phyloP scores from a whole-genome alignment of 768 basidiomycete genomes.

The Xerocomellus dryophilus region DNA sequence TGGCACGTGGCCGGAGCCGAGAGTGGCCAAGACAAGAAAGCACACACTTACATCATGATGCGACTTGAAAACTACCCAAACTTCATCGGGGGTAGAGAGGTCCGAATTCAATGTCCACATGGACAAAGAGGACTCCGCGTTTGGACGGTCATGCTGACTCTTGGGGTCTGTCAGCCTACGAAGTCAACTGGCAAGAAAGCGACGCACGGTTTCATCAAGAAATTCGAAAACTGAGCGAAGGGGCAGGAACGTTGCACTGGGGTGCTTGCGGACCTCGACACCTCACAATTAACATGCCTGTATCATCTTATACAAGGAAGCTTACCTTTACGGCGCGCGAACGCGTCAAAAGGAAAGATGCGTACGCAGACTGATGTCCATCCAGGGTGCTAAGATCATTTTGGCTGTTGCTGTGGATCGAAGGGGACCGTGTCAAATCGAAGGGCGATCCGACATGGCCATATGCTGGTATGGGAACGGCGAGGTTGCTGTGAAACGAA shows the following conservation, averaged over 20 bases:
- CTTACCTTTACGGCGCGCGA: constrained; percentile 56
- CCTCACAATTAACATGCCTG: background rate
- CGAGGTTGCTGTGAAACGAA: constrained; percentile 5
- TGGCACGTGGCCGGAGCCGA: constrained; percentile 1
- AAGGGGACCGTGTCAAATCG: constrained; percentile 27
- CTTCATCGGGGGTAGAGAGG: constrained; percentile 33
- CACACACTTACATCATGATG: constrained; percentile 56
- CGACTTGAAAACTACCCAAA: constrained; percentile 57
- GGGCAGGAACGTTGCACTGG: constrained; percentile 20
- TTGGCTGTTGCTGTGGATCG: constrained; percentile 6
- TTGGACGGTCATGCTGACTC: constrained; percentile 9
- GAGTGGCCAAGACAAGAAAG: background rate
- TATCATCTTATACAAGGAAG: background rate
- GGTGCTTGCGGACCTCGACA: constrained; percentile 27
- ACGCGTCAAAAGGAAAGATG: constrained; percentile 47
- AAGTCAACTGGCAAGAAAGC: background rate
- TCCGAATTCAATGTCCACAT: constrained; percentile 47
- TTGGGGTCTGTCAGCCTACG: constrained; percentile 10
- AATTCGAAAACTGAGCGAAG: constrained; percentile 26
- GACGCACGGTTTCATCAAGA: constrained; percentile 22
- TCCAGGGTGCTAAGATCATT: constrained; percentile 7
- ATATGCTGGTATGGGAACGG: background rate
- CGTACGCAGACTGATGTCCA: constrained; percentile 12
- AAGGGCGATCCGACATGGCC: constrained; percentile 30
- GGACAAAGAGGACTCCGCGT: constrained; percentile 34